phyloP scores from a whole-genome alignment of 192 early-diverging fungal species.

The Spinellus fusiger region DNA sequence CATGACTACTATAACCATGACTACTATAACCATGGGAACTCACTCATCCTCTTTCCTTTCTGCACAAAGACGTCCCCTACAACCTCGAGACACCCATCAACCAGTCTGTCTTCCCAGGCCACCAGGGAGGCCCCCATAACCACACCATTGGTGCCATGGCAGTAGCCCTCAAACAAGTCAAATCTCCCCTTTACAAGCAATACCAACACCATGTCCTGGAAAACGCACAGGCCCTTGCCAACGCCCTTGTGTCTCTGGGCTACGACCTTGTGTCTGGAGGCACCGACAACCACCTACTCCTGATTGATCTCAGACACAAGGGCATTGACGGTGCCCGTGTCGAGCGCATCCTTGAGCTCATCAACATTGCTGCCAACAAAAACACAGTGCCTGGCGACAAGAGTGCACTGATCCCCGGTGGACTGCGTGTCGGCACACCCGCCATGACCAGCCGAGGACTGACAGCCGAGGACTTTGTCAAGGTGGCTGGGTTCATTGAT shows the following conservation, averaged over 20 bases:
- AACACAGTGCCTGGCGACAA: constrained; percentile 99
- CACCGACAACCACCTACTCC: constrained; percentile 92
- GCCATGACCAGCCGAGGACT: constrained; percentile 97
- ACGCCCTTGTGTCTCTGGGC: constrained; percentile 59
- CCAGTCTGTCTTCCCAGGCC: constrained; percentile 94
- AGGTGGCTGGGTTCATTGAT: constrained; percentile 83
- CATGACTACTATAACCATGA: too few species aligned
- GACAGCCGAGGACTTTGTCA: constrained; percentile 79
- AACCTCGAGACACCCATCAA: constrained; percentile 95
- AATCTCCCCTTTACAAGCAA: constrained; percentile 76
- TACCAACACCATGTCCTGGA: constrained; percentile 89
- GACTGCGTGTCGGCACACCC: constrained; percentile 91
- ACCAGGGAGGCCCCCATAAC: constrained; percentile 99
- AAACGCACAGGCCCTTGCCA: constrained; percentile 88
- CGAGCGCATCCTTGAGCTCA: constrained; percentile 90
- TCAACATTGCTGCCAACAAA: constrained; percentile 98
- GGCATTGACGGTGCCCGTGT: constrained; percentile 93
- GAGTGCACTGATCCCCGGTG: constrained; percentile 86
- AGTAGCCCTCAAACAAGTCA: constrained; percentile 84
- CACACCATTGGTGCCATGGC: constrained; percentile 96
- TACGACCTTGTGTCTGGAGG: constrained; percentile 88
- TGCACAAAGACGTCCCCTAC: constrained; percentile 61
- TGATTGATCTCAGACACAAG: constrained; percentile 82
- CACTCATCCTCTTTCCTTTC: too few species aligned
- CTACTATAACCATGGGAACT: too few species aligned